Evolutionary conservation across 345 rosid species (phyloP).

Genomic region (Lenwebbia sp.): DNA sequence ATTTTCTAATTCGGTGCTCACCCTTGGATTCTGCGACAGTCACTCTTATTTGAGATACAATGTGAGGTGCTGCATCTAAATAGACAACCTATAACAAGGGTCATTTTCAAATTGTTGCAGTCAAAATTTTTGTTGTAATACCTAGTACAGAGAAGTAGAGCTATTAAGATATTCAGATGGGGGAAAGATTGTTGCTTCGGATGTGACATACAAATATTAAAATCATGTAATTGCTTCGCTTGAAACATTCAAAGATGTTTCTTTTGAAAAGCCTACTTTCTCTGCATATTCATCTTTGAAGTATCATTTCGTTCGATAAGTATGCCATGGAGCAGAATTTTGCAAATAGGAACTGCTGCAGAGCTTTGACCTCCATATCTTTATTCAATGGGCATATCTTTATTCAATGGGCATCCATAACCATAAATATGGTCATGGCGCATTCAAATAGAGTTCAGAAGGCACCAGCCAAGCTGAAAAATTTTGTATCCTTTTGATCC

Average conservation of each 20-base stretch:
- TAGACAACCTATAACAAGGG: too few species aligned
- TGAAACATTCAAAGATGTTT: neutral
- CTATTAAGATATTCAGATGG: neutral
- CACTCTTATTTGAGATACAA: neutral
- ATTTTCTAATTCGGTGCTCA: too few species aligned
- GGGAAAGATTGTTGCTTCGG: neutral
- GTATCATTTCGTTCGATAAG: neutral
- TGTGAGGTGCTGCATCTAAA: neutral
- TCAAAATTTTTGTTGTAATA: neutral
- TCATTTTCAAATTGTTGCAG: neutral
- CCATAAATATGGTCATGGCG: neutral
- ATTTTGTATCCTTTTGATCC: conserved; percentile 2
- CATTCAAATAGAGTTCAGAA: neutral
- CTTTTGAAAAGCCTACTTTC: neutral
- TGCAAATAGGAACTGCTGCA: neutral
- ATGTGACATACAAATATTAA: neutral
- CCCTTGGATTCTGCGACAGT: conserved; percentile 1
- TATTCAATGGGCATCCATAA: neutral
- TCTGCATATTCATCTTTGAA: neutral
- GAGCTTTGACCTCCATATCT: neutral
- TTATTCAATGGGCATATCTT: too few species aligned
- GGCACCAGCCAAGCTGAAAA: conserved; percentile 15
- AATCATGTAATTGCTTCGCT: neutral
- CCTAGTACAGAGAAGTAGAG: neutral
- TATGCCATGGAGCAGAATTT: neutral